Conservation (phyloP, 495 filamentous ascomycete genomes). For the Aspergillus leporis region DNA sequence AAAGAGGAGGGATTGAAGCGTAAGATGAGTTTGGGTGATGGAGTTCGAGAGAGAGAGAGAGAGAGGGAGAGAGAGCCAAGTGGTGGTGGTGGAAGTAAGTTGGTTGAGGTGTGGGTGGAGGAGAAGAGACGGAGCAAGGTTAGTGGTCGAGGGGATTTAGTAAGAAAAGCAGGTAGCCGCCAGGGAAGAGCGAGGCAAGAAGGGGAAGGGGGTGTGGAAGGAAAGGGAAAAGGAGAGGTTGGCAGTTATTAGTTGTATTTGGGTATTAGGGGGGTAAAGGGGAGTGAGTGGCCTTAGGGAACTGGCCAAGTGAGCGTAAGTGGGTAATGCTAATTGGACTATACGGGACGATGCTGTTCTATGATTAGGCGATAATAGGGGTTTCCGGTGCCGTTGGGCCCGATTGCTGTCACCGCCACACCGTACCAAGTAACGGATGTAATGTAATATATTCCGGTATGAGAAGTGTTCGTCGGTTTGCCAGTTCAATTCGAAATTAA, state of each 20-base stretch:
- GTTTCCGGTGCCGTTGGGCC: slow-evolving; percentile 13
- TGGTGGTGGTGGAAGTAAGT: slow-evolving; percentile 30
- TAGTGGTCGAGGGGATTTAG: slow-evolving; percentile 3
- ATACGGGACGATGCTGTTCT: neutral
- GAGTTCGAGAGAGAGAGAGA: slow-evolving; percentile 11
- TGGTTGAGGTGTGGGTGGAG: slow-evolving; percentile 29
- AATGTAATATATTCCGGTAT: neutral
- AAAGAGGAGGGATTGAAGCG: slow-evolving; percentile 23
- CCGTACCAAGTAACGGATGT: neutral
- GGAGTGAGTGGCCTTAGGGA: neutral
- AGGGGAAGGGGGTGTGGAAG: slow-evolving; percentile 28
- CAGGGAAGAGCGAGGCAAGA: neutral
- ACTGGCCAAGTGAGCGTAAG: neutral
- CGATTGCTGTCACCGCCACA: slow-evolving; percentile 24
- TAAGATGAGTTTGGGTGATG: slow-evolving; percentile 21
- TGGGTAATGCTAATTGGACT: slow-evolving; percentile 3
- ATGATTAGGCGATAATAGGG: slow-evolving; percentile 22
- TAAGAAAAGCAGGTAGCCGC: neutral
- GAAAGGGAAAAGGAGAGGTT: slow-evolving; percentile 21
- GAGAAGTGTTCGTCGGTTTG: neutral
- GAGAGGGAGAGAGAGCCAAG: slow-evolving; percentile 27
- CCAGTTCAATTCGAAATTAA: neutral
- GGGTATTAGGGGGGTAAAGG: slow-evolving; percentile 2
- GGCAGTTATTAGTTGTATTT: slow-evolving; percentile 13
- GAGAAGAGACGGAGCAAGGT: slow-evolving; percentile 21